Evolutionary conservation across 345 rosid species (phyloP), one percentile per base, ranked within the genome.

Genomic region (Gynandropsis gynandra): DNA sequence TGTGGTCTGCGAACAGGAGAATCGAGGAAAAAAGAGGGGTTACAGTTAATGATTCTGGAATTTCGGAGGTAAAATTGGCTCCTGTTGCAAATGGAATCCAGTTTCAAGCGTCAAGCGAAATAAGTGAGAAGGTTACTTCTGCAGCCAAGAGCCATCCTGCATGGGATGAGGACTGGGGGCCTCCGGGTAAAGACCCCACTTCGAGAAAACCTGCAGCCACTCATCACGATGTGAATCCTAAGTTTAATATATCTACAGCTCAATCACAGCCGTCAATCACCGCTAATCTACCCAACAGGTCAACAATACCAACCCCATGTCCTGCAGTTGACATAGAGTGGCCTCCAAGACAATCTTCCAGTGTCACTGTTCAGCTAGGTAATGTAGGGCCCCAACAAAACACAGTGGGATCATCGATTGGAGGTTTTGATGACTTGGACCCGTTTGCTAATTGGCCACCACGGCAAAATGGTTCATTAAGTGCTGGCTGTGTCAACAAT

Each of bases 371-470:
- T 63, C 72, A 59, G 18, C 49, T 56, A 18, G 60, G 54, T 54
- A 54, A 66, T 62, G 62, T 36, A 2, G 60, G 76, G 21, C 67
- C 74, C 64, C 76, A 76, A 64, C n/a, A 51, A 47, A 66, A 62
- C 53, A 59, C 64, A 1, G 79, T 72, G 65, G 40, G 63, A 48
- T 67, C 87, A 43, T 59, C 64, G 9, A 54, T 73, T 44, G 65
- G 75, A 11, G 59, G 64, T 63, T 71, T 82, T 41, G 83, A 82
- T 73, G 89, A 87, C 11, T 40, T 77, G 47, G 98, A 92, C 60
- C 98, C 96, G n/a, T 87, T 90, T 42, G 89, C 86, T 21, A 61
- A 81, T 37, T 89, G 97, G 97, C 96, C 94, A 63, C 94, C 92
- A 47, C 66, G 81, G 60, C 61, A 78, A 35, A 61, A 63, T 55